Evolutionary conservation across 1,284 basidiomycete species (phyloP).

Genomic region (Grifola frondosa): DNA sequence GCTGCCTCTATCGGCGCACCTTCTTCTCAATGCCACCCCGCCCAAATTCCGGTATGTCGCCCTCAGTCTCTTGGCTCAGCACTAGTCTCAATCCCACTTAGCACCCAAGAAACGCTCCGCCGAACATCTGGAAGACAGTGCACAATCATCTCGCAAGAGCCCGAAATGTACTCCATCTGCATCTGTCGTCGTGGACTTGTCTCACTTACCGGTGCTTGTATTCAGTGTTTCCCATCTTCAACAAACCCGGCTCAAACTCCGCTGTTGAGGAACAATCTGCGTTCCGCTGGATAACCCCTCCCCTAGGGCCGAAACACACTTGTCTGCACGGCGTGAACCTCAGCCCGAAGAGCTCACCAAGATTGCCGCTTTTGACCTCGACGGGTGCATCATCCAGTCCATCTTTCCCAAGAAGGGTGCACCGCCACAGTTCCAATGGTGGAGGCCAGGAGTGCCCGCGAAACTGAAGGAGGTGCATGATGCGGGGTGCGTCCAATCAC

Average conservation of each 20-base stretch:
- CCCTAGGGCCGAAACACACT: slow-evolving; percentile 51
- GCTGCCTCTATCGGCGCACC: not conserved
- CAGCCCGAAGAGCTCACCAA: slow-evolving; percentile 48
- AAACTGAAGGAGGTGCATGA: slow-evolving; percentile 61
- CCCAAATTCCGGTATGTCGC: not conserved
- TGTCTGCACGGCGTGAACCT: slow-evolving; percentile 67
- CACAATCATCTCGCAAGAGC: slow-evolving; percentile 7
- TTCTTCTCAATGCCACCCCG: not conserved
- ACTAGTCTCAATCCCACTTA: not conserved
- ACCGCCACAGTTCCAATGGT: slow-evolving; percentile 73
- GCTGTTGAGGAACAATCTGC: slow-evolving; percentile 13
- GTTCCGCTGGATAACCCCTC: slow-evolving; percentile 60
- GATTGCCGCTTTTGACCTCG: slow-evolving; percentile 84
- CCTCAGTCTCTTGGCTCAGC: not conserved
- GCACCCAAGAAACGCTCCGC: slow-evolving; percentile 20
- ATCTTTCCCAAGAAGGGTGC: slow-evolving; percentile 46
- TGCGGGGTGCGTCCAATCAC: slow-evolving; percentile 51
- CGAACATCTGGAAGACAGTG: slow-evolving; percentile 3
- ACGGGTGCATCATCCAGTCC: slow-evolving; percentile 82
- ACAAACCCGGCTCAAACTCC: slow-evolving; percentile 12
- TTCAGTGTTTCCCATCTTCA: slow-evolving; percentile 27
- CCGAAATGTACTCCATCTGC: slow-evolving; percentile 16
- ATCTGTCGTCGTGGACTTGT: not conserved
- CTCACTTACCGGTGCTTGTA: not conserved
- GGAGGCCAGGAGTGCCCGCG: slow-evolving; percentile 63